Evolutionary conservation across 495 filamentous ascomycete genomes (phyloP), one percentile per base, ranked within the genome.

Genomic region (Amniculicola lignicola): DNA sequence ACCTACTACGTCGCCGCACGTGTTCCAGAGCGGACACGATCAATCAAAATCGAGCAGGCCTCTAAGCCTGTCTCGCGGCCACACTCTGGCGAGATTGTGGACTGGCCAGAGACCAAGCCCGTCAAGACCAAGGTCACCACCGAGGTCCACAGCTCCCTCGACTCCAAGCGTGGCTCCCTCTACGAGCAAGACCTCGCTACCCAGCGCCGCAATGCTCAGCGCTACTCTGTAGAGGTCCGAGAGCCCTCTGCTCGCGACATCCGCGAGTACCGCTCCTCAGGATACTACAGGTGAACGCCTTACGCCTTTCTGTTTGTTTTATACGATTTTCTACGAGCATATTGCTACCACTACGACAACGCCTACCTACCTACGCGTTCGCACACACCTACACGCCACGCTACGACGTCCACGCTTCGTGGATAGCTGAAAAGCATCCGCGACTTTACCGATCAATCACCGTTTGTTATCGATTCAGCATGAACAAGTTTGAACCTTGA

Each of bases 151-250:
- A 51, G 28, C 56, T 60, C 61, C 16, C 15, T 37, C 59, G 40
- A 50, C 27, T 27, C 31, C 25, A 49, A 56, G 41, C 57, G 67
- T 27, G 69, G 69, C 27, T 71, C 69, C 29, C 54, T 71, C 7
- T 71, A 71, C 56, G 62, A 62, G 45, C 45, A 56, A n/a, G 69
- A 71, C 33, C 39, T 63, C 22, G 47, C 28, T 10, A 35, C 51
- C 14, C 61, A 63, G 27, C 63, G 63, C 9, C 65, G 54, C 21
- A 67, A 61, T 25, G 59, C 56, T 1, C 18, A 43, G 36, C 39
- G 40, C 12, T 71, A 71, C 59, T 43, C 52, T n/a, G 67, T 71
- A 25, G 69, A 71, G 46, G 57, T 68, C 31, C 61, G 67, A 22
- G 64, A 70, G 45, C 68, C 68, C 23, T 48, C 61, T n/a, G 39